Evolutionary conservation across 768 basidiomycete species (phyloP).

Genomic region (Coprinopsis marcescibilis): DNA sequence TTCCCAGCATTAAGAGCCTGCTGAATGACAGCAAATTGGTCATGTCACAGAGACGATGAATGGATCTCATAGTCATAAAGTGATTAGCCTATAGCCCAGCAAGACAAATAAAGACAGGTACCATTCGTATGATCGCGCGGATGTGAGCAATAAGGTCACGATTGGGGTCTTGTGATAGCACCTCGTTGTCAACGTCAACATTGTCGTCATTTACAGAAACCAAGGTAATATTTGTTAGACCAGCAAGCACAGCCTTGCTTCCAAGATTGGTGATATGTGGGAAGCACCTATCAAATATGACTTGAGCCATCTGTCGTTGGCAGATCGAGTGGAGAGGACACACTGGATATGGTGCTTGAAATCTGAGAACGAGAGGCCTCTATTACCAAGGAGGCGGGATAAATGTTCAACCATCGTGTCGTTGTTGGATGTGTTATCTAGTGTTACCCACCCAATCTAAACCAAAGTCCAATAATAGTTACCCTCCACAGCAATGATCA

Average conservation of each 20-base stretch:
- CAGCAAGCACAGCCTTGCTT: constrained; percentile 13
- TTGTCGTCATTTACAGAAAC: constrained; percentile 4
- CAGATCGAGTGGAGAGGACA: too few relatives aligned
- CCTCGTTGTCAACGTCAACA: background rate
- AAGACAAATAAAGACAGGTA: constrained; percentile 3
- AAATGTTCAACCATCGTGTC: too few relatives aligned
- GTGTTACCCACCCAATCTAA: too few relatives aligned
- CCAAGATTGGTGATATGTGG: constrained; percentile 22
- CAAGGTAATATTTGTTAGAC: constrained; percentile 13
- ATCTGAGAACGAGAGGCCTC: too few relatives aligned
- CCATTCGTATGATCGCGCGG: constrained; percentile 10
- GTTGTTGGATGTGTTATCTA: too few relatives aligned
- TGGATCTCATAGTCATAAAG: constrained; percentile 4
- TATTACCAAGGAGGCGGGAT: too few relatives aligned
- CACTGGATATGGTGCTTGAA: too few relatives aligned
- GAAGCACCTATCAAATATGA: constrained; percentile 16
- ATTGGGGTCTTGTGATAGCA: background rate
- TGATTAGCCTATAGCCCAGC: background rate
- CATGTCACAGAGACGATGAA: constrained; percentile 10
- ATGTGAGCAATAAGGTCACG: constrained; percentile 12
- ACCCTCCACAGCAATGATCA: too few relatives aligned
- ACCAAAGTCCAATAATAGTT: too few relatives aligned
- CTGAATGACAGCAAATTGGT: constrained; percentile 11
- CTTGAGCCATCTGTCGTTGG: too few relatives aligned
- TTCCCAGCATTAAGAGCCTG: constrained; percentile 6